phyloP scores from a whole-genome alignment of 2,329 filamentous ascomycete species.

The Monosporascus sp. region DNA sequence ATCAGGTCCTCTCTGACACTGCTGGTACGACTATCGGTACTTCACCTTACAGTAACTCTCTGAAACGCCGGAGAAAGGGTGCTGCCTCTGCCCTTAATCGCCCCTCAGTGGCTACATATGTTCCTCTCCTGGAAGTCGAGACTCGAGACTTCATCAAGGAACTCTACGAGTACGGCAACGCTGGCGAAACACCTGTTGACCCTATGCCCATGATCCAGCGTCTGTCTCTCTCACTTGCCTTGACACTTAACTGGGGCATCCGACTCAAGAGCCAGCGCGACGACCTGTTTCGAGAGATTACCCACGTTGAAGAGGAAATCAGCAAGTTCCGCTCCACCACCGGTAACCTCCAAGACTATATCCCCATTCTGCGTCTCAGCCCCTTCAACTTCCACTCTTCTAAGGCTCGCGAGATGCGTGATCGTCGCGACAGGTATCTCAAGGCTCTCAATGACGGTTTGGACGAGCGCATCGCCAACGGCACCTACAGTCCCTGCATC shows the following conservation, averaged over 20 bases:
- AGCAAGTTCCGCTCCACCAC: conserved; percentile 55
- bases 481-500: conserved; percentile 58
- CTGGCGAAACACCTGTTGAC: conserved; percentile 49
- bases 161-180: conserved; percentile 50
- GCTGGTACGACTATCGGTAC: conserved; percentile 64
- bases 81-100: conserved; percentile 61
- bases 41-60: conserved; percentile 58
- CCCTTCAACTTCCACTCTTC: conserved; percentile 56
- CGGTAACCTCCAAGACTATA: conserved; percentile 57
- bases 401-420: conserved; percentile 54
- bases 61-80: conserved; percentile 59
- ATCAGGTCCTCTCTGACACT: conserved; percentile 47
- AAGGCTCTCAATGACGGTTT: conserved; percentile 51
- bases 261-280: conserved; percentile 55
- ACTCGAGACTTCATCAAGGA: conserved; percentile 58
- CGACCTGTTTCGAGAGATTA: conserved; percentile 56
- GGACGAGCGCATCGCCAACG: conserved; percentile 55
- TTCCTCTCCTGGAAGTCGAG: conserved; percentile 57
- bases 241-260: conserved; percentile 63
- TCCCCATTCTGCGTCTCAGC: conserved; percentile 53
- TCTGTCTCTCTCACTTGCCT: conserved; percentile 53
- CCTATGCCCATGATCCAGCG: conserved; percentile 66
- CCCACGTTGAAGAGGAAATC: conserved; percentile 56
- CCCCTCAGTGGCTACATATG: conserved; percentile 56
- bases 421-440: conserved; percentile 55